Evolutionary conservation across 73 alveolate genomes (phyloP).

Genomic region (Uronychia binucleata): DNA sequence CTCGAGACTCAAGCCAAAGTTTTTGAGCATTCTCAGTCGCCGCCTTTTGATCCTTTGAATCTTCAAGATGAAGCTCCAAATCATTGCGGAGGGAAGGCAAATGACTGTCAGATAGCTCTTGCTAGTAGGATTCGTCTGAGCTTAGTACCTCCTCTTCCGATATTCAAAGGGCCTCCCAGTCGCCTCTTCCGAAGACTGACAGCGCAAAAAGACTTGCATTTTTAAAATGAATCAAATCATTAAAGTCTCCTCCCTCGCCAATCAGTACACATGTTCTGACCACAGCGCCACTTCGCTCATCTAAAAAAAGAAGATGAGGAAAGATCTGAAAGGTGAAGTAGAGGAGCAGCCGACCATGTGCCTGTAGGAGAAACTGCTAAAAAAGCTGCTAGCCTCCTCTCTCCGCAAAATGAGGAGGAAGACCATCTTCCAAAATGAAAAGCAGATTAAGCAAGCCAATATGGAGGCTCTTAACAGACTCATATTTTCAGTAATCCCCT

Average conservation of each 20-base stretch:
- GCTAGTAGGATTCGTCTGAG: not conserved
- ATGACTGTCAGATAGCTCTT: not conserved
- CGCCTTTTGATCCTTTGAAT: not conserved
- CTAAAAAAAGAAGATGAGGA: not conserved
- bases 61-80: not conserved
- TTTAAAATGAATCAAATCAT: not conserved
- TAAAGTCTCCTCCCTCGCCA: not conserved
- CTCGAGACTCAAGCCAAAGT: not conserved
- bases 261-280: not conserved
- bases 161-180: not conserved
- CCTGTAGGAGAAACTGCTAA: not conserved
- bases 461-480: not conserved
- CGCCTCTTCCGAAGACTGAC: not conserved
- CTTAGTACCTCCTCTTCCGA: not conserved
- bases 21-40: not conserved
- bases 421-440: not conserved
- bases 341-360: no score
- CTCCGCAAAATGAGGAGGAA: not conserved
- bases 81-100: no score
- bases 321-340: not conserved
- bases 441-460: not conserved
- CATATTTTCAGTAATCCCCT: not conserved
- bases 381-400: not conserved
- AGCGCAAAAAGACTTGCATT: not conserved
- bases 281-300: not conserved